phyloP scores from a whole-genome alignment of 2,329 filamentous ascomycete species.

The Colletotrichum caudatum region DNA sequence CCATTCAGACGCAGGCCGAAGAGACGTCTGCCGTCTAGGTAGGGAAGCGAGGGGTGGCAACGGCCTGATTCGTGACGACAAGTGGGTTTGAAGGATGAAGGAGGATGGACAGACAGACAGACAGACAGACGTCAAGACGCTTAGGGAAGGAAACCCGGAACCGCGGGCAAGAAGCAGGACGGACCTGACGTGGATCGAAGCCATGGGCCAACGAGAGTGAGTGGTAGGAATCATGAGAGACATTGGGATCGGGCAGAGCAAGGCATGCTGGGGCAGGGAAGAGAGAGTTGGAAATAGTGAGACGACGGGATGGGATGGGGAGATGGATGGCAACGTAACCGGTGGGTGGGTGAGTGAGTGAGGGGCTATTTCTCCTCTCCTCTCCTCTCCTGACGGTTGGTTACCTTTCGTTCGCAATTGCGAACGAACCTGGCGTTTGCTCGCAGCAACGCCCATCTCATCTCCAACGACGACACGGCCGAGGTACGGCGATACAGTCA shows the following conservation, averaged over 20 bases:
- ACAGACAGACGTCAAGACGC: constrained; percentile 26
- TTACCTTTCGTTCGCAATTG: constrained; percentile 38
- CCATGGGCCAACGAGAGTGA: constrained; percentile 25
- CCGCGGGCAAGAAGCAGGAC: constrained; percentile 19
- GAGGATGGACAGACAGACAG: background rate
- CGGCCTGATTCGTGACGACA: constrained; percentile 35
- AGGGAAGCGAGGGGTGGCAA: constrained; percentile 13
- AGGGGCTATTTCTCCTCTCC: constrained; percentile 23
- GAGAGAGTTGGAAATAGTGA: constrained; percentile 11
- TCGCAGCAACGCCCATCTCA: background rate
- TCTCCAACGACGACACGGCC: constrained; percentile 7
- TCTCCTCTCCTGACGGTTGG: background rate
- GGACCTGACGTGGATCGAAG: constrained; percentile 27
- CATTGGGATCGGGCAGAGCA: constrained; percentile 10
- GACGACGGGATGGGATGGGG: too few species aligned
- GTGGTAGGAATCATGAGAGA: constrained; percentile 8
- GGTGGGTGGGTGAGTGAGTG: background rate
- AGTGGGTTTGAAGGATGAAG: constrained; percentile 1
- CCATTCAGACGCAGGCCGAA: constrained; percentile 35
- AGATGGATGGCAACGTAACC: constrained; percentile 27
- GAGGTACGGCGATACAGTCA: constrained; percentile 15
- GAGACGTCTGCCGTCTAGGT: background rate
- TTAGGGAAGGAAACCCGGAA: constrained; percentile 26
- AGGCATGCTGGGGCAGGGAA: background rate
- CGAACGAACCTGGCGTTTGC: constrained; percentile 39